Base-by-base conservation (phyloP, 306 rosid species). In the Citrullus colocynthis region DNA sequence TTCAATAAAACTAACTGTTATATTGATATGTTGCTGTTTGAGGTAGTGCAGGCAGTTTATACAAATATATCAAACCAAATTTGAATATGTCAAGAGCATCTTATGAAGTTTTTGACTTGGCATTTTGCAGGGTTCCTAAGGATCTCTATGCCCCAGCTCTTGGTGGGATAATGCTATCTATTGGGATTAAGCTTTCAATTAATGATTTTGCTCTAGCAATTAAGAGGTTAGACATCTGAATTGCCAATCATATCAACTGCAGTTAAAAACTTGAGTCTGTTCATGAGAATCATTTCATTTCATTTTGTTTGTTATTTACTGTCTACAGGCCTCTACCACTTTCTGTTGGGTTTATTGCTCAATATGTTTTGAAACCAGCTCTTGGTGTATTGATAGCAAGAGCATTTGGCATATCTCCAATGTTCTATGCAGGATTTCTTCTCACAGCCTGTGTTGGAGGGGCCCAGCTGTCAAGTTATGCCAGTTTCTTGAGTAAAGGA, bases 121-220 rank as follows among this genome's bases (percentile, higher is more conserved):
- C 14, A 78, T 84, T 83, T 75, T 85, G 32, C 87, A 95, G 99
- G 99, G 99, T 95, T 63, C 88, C 97, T 39, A 95, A 95, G 85
- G 97, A 92, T 45, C 83, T 95, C 45, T 95, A 95, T 82, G 93
- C 99, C 48, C 99, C 97, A 78, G 93, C 99, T 61, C 97, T 95
- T 87, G 99, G 99, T 83, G 99, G 99, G 87, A 95, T 95, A 80
- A 95, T 95, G 99, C 82, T 95, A 70, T 95, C 99, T 42, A 92
- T 95, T 87, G 97, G 99, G 77, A 88, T 95, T 82, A 83, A 79
- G 82, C 97, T 95, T 77, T 95, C 99, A 49, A 1, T 90, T 4
- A 89, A 95, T 24, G 97, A 95, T 87, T 89, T 95, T 78, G 96
- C 99, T 78, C 89, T 95, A 82, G 99, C 99, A 61, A 79, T 90